Conservation (phyloP, 2,329 filamentous ascomycete species). For the Neocucurbitaria cava region DNA sequence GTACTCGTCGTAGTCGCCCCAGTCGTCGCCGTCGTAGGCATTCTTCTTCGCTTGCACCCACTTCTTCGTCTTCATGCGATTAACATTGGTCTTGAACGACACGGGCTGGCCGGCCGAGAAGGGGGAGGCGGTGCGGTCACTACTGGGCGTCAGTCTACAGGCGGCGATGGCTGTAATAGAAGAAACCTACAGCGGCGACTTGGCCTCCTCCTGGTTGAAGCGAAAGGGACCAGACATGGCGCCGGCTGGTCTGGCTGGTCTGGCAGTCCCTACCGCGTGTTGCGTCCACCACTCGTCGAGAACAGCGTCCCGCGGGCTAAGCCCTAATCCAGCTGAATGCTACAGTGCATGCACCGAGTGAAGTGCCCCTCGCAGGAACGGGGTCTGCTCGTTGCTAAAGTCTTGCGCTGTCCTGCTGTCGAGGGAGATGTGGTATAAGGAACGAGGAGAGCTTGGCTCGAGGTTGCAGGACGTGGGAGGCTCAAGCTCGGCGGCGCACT, state of each 20-base stretch:
- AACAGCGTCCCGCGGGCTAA: constrained; percentile 16
- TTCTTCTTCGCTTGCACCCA: constrained; percentile 90
- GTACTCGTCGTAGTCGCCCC: constrained; percentile 73
- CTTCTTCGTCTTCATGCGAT: constrained; percentile 88
- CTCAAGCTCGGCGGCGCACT: constrained; percentile 18
- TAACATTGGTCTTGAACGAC: constrained; percentile 84
- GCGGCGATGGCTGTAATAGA: background rate
- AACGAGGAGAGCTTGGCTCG: constrained; percentile 9
- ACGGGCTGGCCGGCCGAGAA: constrained; percentile 51
- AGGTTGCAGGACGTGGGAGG: constrained; percentile 1
- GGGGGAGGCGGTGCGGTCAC: constrained; percentile 37
- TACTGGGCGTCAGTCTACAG: constrained; percentile 23
- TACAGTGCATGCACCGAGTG: constrained; percentile 25
- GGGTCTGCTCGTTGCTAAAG: background rate
- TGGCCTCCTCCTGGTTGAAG: constrained; percentile 44
- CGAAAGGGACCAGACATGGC: constrained; percentile 52
- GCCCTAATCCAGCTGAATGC: constrained; percentile 17
- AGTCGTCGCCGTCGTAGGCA: constrained; percentile 92
- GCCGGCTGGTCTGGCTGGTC: constrained; percentile 5
- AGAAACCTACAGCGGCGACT: constrained; percentile 48
- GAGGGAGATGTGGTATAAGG: constrained; percentile 3
- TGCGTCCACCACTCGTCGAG: background rate
- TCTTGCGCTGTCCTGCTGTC: constrained; percentile 1
- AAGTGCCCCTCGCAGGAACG: background rate
- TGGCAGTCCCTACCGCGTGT: background rate